Base-by-base conservation (phyloP, 2,329 filamentous ascomycete species). In the Aspergillus uvarum region DNA sequence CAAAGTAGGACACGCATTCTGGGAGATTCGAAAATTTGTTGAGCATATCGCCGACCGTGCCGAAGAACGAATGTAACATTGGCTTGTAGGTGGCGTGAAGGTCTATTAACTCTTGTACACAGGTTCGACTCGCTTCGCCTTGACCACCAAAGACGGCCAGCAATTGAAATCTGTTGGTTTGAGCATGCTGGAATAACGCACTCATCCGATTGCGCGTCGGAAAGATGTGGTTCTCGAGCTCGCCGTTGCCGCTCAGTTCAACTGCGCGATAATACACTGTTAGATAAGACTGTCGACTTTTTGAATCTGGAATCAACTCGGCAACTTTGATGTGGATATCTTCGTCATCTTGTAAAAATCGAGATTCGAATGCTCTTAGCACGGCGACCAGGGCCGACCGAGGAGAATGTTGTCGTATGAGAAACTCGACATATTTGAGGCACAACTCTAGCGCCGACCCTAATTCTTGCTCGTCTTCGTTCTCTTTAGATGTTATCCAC, bases 131-230 rank as follows among this genome's bases (percentile, higher is more conserved):
- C 10, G 55, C 60, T 24, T 65, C 61, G 2, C 66, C 65, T 32
- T 68, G 65, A 16, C 66, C 66, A 19, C 66, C 66, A 51, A 68
- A 68, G 2, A 67, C 56, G 3, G 61, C 63, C 55, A 64, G 54
- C 3, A 64, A 5, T 4, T 59, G 59, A 24, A 63, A 60, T 19
- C 51, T 51, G 7, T 56, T 59, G 16, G 12, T n/a, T 32, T 61
- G 51, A 4, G 48, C 65, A 54, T 65, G 59, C 14, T 59, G 50
- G 2, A 67, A 47, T 19, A 67, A n/a, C 8, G 62, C 59, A n/a
- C 63, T 63, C 2, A 11, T 26, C n/a, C 14, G 31, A 3, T 12
- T 22, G 3, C 8, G n/a, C 11, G 29, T 19, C 24, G 6, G 22
- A 11, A 26, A n/a, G 7, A 2, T 10, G 3, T 48, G 6, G 19